These are phyloP conservation scores for Ophiostoma pallidulum DNA, from an alignment of 2,329 filamentous ascomycete species.

Conservation along the genomic window DNA sequence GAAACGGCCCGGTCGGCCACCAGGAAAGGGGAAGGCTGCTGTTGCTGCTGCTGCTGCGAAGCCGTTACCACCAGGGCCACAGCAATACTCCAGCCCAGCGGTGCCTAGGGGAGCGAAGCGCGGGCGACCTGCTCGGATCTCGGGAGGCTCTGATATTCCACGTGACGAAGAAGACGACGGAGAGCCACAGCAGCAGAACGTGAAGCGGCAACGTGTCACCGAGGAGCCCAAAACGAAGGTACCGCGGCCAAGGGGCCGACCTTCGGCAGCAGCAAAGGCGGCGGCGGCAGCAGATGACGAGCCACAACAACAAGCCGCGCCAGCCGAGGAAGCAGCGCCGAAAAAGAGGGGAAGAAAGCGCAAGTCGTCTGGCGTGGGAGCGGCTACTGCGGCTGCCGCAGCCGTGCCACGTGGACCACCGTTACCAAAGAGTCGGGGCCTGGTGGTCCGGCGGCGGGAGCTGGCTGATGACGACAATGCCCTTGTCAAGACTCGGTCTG, in stretches of 20 bases:
- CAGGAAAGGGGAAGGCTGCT: conserved; percentile 17
- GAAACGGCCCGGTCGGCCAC: conserved; percentile 17
- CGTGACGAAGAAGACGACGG: conserved; percentile 19
- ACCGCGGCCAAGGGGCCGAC: conserved; percentile 13
- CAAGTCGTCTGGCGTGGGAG: conserved; percentile 33
- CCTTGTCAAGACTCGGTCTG: conserved; percentile 58
- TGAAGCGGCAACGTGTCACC: conserved; percentile 11
- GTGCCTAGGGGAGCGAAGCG: conserved; percentile 1
- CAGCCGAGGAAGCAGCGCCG: not conserved
- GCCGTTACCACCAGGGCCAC: conserved; percentile 1
- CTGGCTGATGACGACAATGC: conserved; percentile 30
- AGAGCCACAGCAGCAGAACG: conserved; percentile 18
- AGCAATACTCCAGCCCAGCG: not conserved
- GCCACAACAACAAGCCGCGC: not conserved
- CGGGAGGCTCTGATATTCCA: conserved; percentile 7
- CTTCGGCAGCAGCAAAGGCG: not conserved
- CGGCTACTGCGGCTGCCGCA: conserved; percentile 36
- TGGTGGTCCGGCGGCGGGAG: conserved; percentile 42
- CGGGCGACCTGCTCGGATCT: conserved; percentile 2
- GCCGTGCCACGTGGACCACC: conserved; percentile 44
- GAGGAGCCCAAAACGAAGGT: conserved; percentile 12
- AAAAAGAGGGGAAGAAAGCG: conserved; percentile 18
- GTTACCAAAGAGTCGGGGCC: conserved; percentile 43
- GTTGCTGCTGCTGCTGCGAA: not conserved
- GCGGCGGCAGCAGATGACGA: too few species aligned